Percentiles rank a stretch among this genome's conserved stretches.
These are phyloP conservation scores for Talaromyces sp. DNA, from an alignment of 2,329 filamentous ascomycete genomes.

Conservation along the genomic window DNA sequence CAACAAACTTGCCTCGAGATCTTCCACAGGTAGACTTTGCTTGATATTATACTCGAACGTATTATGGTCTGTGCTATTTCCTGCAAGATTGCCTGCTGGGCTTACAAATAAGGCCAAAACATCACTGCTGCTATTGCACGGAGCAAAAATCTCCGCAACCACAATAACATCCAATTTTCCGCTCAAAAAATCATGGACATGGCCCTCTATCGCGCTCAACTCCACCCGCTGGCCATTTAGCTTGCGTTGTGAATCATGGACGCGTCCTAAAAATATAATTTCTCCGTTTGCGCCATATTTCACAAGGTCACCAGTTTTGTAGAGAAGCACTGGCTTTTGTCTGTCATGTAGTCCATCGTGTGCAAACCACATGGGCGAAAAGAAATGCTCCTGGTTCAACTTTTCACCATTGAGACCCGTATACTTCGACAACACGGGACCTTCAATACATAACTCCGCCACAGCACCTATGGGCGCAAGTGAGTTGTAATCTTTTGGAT, in stretches of 20 bases:
- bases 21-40: not conserved
- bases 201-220: constrained; percentile 43
- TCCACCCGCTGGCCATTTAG: constrained; percentile 59
- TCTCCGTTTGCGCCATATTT: constrained; percentile 23
- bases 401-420: not conserved
- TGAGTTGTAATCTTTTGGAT: constrained; percentile 24
- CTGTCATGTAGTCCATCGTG: not conserved
- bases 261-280: constrained; percentile 27
- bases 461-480: constrained; percentile 39
- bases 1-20: not conserved
- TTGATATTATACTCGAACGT: not conserved
- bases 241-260: constrained; percentile 54
- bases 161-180: not conserved
- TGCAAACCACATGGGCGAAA: not conserved
- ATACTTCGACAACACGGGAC: constrained; percentile 32
- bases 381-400: not conserved
- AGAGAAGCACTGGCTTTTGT: constrained; percentile 18
- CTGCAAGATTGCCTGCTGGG: not conserved
- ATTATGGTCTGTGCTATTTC: not conserved
- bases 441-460: constrained; percentile 46
- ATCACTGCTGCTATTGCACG: not conserved
- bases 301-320: constrained; percentile 34
- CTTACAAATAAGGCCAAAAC: constrained; percentile 1
- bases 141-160: not conserved
- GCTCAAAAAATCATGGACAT: not conserved